These are phyloP conservation scores for Fusarium nodosum DNA, from an alignment of 2,329 filamentous ascomycete species.

Conservation along the genomic window DNA sequence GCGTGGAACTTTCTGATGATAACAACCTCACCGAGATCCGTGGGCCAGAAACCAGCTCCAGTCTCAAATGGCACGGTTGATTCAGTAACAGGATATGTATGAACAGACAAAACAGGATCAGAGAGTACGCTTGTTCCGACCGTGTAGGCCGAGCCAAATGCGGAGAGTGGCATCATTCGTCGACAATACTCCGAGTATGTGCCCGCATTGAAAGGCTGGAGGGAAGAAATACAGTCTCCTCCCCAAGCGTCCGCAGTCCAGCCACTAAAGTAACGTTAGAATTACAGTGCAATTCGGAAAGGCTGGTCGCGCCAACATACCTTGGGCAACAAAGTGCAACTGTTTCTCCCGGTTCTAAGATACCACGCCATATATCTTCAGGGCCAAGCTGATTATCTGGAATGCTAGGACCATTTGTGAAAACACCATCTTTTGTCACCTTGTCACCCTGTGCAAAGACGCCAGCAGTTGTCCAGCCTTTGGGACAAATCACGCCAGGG, in stretches of 20 bases:
- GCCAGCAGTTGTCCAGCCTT: constrained; percentile 47
- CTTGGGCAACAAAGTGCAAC: constrained; percentile 45
- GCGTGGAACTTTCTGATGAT: constrained; percentile 14
- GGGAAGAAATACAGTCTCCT: constrained; percentile 20
- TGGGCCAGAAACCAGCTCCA: not conserved
- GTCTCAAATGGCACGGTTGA: not conserved
- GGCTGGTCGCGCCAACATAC: constrained; percentile 2
- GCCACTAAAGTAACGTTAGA: constrained; percentile 15
- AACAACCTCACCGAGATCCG: not conserved
- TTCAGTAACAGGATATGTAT: not conserved
- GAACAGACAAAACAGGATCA: not conserved
- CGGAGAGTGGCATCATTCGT: accelerated
- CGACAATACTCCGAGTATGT: not conserved
- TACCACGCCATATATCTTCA: not conserved
- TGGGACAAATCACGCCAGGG: constrained; percentile 45
- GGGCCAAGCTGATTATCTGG: not conserved
- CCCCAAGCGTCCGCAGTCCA: constrained; percentile 18
- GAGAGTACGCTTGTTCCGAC: constrained; percentile 1
- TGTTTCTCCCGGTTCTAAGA: constrained; percentile 34
- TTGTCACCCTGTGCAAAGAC: constrained; percentile 18
- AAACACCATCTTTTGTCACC: constrained; percentile 11
- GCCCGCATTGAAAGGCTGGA: constrained; percentile 8
- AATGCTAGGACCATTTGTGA: constrained; percentile 4
- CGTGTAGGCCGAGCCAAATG: not conserved
- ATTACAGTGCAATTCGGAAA: not conserved